Percentiles rank a stretch among this genome's conserved stretches.
These are phyloP conservation scores for Starmerella stigmatis DNA, from an alignment of 805 yeast species.

Conservation along the genomic window DNA sequence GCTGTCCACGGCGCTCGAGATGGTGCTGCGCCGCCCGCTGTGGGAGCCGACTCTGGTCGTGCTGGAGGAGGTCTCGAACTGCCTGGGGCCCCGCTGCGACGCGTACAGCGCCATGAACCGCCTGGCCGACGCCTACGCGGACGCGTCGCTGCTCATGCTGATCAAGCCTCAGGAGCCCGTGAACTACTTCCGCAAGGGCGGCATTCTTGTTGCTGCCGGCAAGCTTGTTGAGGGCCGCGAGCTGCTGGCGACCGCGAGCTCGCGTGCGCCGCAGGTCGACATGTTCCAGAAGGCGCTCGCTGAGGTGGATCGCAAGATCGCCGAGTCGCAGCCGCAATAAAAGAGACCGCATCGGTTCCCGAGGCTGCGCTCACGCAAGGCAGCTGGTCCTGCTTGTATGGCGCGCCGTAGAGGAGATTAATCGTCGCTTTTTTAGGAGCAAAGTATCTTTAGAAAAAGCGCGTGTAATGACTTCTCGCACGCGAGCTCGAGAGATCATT, in stretches of 20 bases:
- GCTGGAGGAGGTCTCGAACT: slow-evolving; percentile 30
- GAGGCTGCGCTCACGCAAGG: no score
- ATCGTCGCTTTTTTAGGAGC: no score
- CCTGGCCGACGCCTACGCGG: slow-evolving; percentile 34
- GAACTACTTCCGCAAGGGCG: slow-evolving; percentile 31
- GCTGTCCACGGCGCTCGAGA: slow-evolving; percentile 33
- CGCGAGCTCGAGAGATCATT: no score
- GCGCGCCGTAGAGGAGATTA: no score
- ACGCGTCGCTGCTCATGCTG: slow-evolving; percentile 30
- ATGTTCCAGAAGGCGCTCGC: slow-evolving; percentile 21
- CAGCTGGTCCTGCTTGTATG: slow-evolving; percentile 7
- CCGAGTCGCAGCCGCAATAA: neutral
- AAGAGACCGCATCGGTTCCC: no score
- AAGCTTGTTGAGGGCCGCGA: slow-evolving; percentile 25
- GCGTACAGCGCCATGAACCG: slow-evolving; percentile 30
- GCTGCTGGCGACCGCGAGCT: slow-evolving; percentile 23
- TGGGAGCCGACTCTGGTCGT: slow-evolving; percentile 33
- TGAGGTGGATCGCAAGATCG: slow-evolving; percentile 6
- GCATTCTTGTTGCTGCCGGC: slow-evolving; percentile 24
- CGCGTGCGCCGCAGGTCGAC: slow-evolving; percentile 22
- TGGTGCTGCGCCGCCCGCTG: slow-evolving; percentile 33
- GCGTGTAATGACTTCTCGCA: no score
- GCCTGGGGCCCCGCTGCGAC: slow-evolving; percentile 33
- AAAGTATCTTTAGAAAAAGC: no score
- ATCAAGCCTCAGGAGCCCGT: slow-evolving; percentile 29